These are phyloP conservation scores for Podila epicladia DNA, from an alignment of 192 early-diverging fungal species.

Conservation along the genomic window DNA sequence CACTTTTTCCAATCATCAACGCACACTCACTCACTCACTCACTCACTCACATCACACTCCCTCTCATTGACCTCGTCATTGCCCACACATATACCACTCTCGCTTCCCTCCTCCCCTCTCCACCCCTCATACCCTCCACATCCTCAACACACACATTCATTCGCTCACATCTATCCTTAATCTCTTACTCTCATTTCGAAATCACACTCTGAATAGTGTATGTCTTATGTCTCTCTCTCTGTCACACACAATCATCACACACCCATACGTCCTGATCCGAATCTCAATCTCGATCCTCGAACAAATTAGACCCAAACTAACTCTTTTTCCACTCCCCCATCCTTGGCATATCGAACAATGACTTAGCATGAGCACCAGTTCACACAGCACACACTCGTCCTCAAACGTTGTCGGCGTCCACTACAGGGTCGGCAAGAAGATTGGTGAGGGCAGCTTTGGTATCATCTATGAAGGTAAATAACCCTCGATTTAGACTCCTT, in stretches of 20 bases:
- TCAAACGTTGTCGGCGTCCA: conserved; percentile 95
- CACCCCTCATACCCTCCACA: conserved; percentile 10
- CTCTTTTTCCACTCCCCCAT: neutral
- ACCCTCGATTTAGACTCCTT: neutral
- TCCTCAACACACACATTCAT: conserved; percentile 1
- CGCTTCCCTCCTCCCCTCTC: conserved; percentile 3
- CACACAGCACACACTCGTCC: conserved; percentile 54
- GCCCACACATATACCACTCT: neutral
- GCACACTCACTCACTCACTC: neutral
- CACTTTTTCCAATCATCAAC: neutral
- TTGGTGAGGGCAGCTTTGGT: conserved; percentile 98
- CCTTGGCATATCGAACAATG: neutral
- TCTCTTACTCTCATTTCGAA: neutral
- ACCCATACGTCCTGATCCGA: neutral
- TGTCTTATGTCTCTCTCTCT: neutral
- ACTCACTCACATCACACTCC: too few species aligned
- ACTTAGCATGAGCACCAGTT: conserved; percentile 38
- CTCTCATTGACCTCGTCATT: conserved; percentile 4
- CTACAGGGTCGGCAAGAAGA: conserved; percentile 94
- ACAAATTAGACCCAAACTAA: neutral
- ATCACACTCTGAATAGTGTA: neutral
- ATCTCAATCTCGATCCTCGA: neutral
- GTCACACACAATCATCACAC: neutral
- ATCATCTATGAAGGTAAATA: conserved; percentile 96
- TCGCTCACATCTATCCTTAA: conserved; percentile 6